Conservation (phyloP, 192 early-diverging fungal species). For the Gamsiella multidivaricata region DNA sequence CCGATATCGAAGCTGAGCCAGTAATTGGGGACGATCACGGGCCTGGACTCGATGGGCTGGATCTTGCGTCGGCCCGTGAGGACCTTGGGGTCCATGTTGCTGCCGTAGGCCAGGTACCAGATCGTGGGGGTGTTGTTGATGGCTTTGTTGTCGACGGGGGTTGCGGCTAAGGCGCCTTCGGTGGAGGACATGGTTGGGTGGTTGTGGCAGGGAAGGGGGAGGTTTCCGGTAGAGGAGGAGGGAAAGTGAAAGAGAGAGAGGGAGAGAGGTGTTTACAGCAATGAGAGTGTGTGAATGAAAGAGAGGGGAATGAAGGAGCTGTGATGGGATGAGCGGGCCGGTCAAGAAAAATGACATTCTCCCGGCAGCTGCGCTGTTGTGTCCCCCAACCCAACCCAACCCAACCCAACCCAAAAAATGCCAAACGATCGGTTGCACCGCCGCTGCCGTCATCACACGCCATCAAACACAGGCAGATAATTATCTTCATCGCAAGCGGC, state of each 20-base stretch:
- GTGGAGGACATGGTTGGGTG: too few species aligned
- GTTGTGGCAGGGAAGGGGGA: neutral
- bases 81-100: constrained; percentile 50
- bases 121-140: neutral
- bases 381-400: too few species aligned
- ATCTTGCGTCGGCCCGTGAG: constrained; percentile 46
- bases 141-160: neutral
- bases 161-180: too few species aligned
- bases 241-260: neutral
- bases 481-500: too few species aligned
- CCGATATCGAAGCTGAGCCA: constrained; percentile 52
- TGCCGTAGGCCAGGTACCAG: constrained; percentile 49
- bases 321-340: neutral
- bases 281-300: too few species aligned
- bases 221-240: neutral
- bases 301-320: too few species aligned
- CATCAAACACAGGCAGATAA: too few species aligned
- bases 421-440: too few species aligned
- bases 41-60: constrained; percentile 23
- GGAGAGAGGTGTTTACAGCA: neutral
- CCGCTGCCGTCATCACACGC: too few species aligned
- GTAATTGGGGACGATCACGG: constrained; percentile 46
- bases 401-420: too few species aligned
- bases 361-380: too few species aligned
- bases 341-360: neutral